Evolutionary conservation across 495 filamentous ascomycete species (phyloP).

Genomic region (Poronia punctata): DNA sequence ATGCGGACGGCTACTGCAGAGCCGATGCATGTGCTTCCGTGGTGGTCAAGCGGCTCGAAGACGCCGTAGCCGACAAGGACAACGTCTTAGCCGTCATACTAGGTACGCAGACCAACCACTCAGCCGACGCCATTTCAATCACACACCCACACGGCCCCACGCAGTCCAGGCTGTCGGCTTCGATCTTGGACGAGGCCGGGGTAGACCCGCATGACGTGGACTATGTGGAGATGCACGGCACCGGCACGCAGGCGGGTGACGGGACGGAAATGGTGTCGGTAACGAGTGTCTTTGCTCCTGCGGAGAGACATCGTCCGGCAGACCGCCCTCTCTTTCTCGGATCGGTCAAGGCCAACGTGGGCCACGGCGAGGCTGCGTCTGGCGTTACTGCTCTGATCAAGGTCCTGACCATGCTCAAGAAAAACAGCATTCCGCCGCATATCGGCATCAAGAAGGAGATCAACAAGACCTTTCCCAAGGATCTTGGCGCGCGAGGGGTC

Average conservation of each 20-base stretch:
- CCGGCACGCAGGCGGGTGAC: conserved; percentile 78
- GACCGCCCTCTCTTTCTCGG: conserved; percentile 74
- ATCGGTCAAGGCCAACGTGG: conserved; percentile 81
- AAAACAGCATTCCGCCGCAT: conserved; percentile 76
- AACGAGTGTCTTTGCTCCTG: conserved; percentile 73
- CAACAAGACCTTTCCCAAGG: conserved; percentile 73
- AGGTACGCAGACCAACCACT: conserved; percentile 67
- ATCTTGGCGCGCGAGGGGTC: conserved; percentile 67
- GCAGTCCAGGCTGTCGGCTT: conserved; percentile 61
- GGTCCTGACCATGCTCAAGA: conserved; percentile 79
- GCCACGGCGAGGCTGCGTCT: conserved; percentile 84
- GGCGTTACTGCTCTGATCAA: conserved; percentile 79
- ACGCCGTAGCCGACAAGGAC: conserved; percentile 69
- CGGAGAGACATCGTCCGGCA: conserved; percentile 52
- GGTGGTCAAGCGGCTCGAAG: conserved; percentile 66
- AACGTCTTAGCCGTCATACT: conserved; percentile 62
- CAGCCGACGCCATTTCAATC: conserved; percentile 70
- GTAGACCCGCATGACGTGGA: conserved; percentile 66
- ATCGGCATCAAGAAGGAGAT: conserved; percentile 80
- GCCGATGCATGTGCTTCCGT: conserved; percentile 66
- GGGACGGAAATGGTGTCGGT: conserved; percentile 74
- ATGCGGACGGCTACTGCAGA: conserved; percentile 72
- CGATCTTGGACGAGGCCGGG: conserved; percentile 61
- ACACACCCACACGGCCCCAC: conserved; percentile 71
- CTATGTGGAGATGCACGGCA: conserved; percentile 90